A percentile compares a stretch with the other conserved stretches of the same genome.
These are phyloP conservation scores for Penicillium goetzii DNA, from an alignment of 495 filamentous ascomycete genomes.

Conservation along the genomic window DNA sequence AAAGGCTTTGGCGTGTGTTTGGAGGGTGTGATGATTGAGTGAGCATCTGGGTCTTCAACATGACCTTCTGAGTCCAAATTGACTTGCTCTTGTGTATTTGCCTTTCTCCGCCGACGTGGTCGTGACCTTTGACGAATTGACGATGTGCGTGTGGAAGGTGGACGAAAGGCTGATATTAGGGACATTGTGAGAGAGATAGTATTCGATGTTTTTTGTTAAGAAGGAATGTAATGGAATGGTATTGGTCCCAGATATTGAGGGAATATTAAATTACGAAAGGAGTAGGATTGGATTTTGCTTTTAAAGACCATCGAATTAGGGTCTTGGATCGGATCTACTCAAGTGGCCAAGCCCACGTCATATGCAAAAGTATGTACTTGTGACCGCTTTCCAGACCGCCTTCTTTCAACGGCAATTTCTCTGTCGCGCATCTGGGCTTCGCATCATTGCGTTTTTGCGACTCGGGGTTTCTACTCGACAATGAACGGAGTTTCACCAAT, in stretches of 20 bases:
- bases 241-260: neutral
- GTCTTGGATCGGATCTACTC: conserved; percentile 3
- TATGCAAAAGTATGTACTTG: neutral
- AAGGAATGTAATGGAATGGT: neutral
- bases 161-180: conserved; percentile 43
- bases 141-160: conserved; percentile 37
- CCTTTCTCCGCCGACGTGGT: conserved; percentile 28
- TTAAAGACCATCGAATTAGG: neutral
- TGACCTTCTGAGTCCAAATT: conserved; percentile 23
- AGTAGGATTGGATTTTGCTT: neutral
- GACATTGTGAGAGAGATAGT: conserved; percentile 29
- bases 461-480: conserved; percentile 8
- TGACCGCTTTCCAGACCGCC: conserved; percentile 20
- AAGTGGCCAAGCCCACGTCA: conserved; percentile 1
- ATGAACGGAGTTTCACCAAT: conserved; percentile 15
- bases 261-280: neutral
- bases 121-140: conserved; percentile 30
- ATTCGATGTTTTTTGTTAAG: neutral
- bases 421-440: neutral
- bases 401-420: conserved; percentile 20
- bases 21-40: conserved; percentile 47
- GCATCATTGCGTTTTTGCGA: conserved; percentile 8
- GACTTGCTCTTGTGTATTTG: conserved; percentile 11
- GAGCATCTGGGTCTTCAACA: conserved; percentile 35
- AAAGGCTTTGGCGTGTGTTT: conserved; percentile 47